Evolutionary conservation across 768 basidiomycete species (phyloP), one percentile per base, ranked within the genome.

Genomic region (Royoungia palumana): DNA sequence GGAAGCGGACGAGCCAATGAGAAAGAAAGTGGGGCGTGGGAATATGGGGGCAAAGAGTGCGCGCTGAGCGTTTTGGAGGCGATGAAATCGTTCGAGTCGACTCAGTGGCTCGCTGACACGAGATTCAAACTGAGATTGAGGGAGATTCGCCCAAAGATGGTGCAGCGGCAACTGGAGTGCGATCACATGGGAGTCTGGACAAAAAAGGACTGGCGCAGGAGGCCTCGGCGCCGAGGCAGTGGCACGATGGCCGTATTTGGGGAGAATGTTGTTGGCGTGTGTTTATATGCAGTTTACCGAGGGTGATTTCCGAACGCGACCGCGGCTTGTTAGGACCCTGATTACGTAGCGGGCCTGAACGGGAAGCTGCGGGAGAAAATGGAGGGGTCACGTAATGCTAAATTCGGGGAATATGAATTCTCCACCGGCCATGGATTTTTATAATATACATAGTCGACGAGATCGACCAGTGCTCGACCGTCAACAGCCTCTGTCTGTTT

Each of bases 201-300:
- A 44, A 50, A 60, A 61, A 61, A 61, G 65, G 68, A 55, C 50
- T 58, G 34, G 54, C 34, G 39, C 48, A 61, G 46, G 56, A 51
- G 38, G 57, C 72, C 70, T 71, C 70, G 72, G 70, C 70, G 70
- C 72, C 70, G 70, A 73, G 70, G 72, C 53, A 53, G 52, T 65
- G 67, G 69, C 54, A 55, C 54, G 53, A 46, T 39, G 37, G 17
- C 64, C 56, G 44, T 17, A 53, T 62, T 49, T 60, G 55, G 62
- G 17, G 12, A 30, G 49, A 44, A 53, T 34, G 30, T 19, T 69
- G 10, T 68, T 57, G 16, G 28, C 14, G n/a, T 0, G 0, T 66
- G 2, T 67, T 67, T 65, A 43, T 34, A 14, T 35, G 54, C 49
- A 59, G 56, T 66, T 68, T 66, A 58, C 66, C 63, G 67, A 69